These are phyloP conservation scores for Populus tomentosa DNA, from an alignment of 441 rosid species.

Conservation along the genomic window DNA sequence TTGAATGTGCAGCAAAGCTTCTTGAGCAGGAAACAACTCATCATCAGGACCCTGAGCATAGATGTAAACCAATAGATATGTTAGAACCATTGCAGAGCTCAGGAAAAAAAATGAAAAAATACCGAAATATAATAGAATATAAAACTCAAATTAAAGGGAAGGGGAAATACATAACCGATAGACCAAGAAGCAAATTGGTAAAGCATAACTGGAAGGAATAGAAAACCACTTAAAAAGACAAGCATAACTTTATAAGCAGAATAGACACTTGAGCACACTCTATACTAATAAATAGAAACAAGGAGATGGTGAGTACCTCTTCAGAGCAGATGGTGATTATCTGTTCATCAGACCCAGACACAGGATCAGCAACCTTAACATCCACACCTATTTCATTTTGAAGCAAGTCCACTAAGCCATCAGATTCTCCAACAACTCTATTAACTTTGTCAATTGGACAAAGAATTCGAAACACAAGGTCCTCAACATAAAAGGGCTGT, in stretches of 20 bases:
- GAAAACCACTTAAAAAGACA: constrained; percentile 4
- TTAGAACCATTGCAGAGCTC: constrained; percentile 12
- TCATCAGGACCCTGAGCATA: constrained; percentile 80
- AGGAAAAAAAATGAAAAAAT: not conserved
- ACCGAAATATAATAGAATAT: not conserved
- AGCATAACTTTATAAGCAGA: not conserved
- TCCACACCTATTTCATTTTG: constrained; percentile 91
- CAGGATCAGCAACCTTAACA: constrained; percentile 66
- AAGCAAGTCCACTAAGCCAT: constrained; percentile 75
- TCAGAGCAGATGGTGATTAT: constrained; percentile 78
- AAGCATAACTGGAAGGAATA: not conserved
- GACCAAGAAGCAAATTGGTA: not conserved
- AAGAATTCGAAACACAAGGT: constrained; percentile 80
- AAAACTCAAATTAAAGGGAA: not conserved
- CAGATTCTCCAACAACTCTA: constrained; percentile 65
- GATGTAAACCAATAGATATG: constrained; percentile 11
- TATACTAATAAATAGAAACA: not conserved
- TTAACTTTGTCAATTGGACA: constrained; percentile 80
- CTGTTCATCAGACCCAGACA: constrained; percentile 86
- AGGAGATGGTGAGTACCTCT: constrained; percentile 50
- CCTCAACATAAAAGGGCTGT: constrained; percentile 62
- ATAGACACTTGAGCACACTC: not conserved
- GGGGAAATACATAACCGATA: not conserved
- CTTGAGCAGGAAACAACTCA: constrained; percentile 95
- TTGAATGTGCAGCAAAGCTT: constrained; percentile 94